A percentile compares a stretch with the other conserved stretches of the same genome.
Conservation (phyloP, 2,329 filamentous ascomycete species). For the Dactylellina parvicollis region DNA sequence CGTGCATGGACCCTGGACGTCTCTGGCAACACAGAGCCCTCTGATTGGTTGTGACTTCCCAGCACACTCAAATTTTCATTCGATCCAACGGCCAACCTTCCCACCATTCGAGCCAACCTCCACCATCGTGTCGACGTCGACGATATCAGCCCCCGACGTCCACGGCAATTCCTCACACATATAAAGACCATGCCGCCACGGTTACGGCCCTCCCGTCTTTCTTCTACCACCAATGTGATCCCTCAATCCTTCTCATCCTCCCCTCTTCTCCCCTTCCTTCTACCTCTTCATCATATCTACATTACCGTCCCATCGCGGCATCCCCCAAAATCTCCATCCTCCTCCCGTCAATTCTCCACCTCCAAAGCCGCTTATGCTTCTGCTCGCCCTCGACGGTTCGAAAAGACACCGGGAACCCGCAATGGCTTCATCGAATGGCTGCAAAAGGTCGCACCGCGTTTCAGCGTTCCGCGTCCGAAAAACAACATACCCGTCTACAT, state of each 20-base stretch:
- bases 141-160: slow-evolving; percentile 24
- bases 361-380: slow-evolving; percentile 21
- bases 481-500: slow-evolving; percentile 54
- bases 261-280: slow-evolving; percentile 40
- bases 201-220: slow-evolving; percentile 51
- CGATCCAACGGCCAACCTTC: no score
- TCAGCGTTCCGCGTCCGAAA: slow-evolving; percentile 52
- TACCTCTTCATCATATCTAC: slow-evolving; percentile 38
- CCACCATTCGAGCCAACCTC: not conserved
- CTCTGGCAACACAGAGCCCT: slow-evolving; percentile 26
- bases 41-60: slow-evolving; percentile 22
- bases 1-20: slow-evolving; percentile 20
- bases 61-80: slow-evolving; percentile 43
- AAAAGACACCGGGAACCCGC: slow-evolving; percentile 51
- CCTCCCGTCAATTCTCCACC: slow-evolving; percentile 54
- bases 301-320: slow-evolving; percentile 11
- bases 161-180: not conserved
- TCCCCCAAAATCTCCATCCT: not conserved
- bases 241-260: slow-evolving; percentile 33
- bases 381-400: slow-evolving; percentile 32
- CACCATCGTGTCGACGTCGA: slow-evolving; percentile 25
- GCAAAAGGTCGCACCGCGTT: slow-evolving; percentile 48
- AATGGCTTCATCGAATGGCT: slow-evolving; percentile 56
- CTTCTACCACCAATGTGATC: slow-evolving; percentile 46
- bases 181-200: slow-evolving; percentile 55